Conservation (phyloP, 768 basidiomycete genomes). For the Cyathus striatus region DNA sequence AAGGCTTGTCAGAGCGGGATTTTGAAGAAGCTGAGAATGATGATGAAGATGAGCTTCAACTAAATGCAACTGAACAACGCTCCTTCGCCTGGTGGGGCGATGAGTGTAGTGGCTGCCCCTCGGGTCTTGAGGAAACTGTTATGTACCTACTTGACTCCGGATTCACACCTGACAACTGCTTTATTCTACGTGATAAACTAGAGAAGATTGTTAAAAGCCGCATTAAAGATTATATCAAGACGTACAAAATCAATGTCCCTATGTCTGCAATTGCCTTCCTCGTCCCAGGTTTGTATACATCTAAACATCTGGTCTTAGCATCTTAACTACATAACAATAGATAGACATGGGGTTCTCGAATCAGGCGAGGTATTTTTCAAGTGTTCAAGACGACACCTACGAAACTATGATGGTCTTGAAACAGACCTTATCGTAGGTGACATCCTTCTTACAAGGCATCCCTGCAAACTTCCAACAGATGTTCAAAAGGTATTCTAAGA, state of each 20-base stretch:
- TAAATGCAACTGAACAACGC: slow-evolving; percentile 22
- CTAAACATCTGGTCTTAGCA: background rate
- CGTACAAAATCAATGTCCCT: slow-evolving; percentile 44
- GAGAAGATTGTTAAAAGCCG: slow-evolving; percentile 39
- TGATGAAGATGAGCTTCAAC: slow-evolving; percentile 27
- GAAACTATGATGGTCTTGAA: slow-evolving; percentile 31
- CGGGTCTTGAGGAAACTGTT: slow-evolving; percentile 57
- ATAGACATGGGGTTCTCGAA: slow-evolving; percentile 44
- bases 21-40: slow-evolving; percentile 30
- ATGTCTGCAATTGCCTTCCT: slow-evolving; percentile 60
- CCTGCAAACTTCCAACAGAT: slow-evolving; percentile 70
- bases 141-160: slow-evolving; percentile 55
- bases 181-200: slow-evolving; percentile 51
- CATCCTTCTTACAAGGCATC: slow-evolving; percentile 57
- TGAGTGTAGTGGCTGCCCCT: slow-evolving; percentile 56
- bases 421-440: slow-evolving; percentile 52
- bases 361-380: slow-evolving; percentile 56
- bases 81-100: slow-evolving; percentile 74
- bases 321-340: slow-evolving; percentile 22
- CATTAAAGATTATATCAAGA: slow-evolving; percentile 35
- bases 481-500: slow-evolving; percentile 46
- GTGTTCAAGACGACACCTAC: slow-evolving; percentile 37
- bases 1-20: slow-evolving; percentile 35
- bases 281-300: slow-evolving; percentile 40
- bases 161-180: slow-evolving; percentile 44